Base-by-base conservation (phyloP, 2,329 filamentous ascomycete species). In the Colletotrichum sp. region DNA sequence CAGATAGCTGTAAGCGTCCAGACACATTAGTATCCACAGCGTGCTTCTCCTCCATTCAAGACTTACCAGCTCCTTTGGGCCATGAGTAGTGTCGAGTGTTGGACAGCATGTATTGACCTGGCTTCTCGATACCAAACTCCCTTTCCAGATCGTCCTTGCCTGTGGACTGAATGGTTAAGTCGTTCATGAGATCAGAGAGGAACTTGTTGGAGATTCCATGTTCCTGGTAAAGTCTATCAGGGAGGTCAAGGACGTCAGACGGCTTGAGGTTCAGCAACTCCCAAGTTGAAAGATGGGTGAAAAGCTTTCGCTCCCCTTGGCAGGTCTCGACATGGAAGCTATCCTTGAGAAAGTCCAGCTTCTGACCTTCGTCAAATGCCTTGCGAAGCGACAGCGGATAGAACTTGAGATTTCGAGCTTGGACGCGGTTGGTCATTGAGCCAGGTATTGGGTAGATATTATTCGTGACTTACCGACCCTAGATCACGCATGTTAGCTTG, bases 31-130 rank as follows among this genome's bases (percentile, higher is more conserved):
- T 63, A 0, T 34, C 18, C 59, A 8, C 10, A 18, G 3, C 10
- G 6, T 65, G 22, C 5, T 7, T 26, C n/a, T n/a, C 8, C n/a
- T 6, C 12, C 2, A 7, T 18, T 55, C 32, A 13, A 18, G 32
- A 80, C 84, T 77, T 72, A 88, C 87, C 87, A n/a, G 80, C 85
- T 64, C 83, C 84, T 71, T 89, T 89, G 0, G 87, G 87, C 88
- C 88, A 89, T 0, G 86, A 88, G 76, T 89, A 89, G 76, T 89
- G 88, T 1, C 84, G 80, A 2, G 87, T 88, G 12, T 80, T 84
- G n/a, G 82, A 79, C 6, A 88, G 74, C 71, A 88, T 82, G 60
- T 85, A 86, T 68, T 84, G 80, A 3, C 77, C 78, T 0, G 84
- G 83, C 24, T 84, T 82, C 2, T 76, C 68, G 3, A 85, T 80